Base-by-base conservation (phyloP, 1,284 basidiomycete species). In the Moniliophthora roreri region DNA sequence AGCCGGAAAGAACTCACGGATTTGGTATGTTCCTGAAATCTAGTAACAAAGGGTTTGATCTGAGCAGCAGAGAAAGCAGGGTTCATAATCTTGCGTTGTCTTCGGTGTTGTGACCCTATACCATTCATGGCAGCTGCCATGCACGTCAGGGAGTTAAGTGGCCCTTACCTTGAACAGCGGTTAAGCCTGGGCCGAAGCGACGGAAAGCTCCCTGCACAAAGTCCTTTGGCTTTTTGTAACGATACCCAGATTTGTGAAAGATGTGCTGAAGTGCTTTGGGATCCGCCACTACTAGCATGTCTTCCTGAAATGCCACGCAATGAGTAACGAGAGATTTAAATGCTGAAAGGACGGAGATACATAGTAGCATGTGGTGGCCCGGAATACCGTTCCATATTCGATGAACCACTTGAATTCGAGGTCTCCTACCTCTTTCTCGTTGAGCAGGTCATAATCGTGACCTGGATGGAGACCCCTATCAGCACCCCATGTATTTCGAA, bases 391-490 rank as follows among this genome's bases (percentile, higher is more conserved):
- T 8, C 69, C 69, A 51, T 69, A 71, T 39, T 67, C 56, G 26
- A 52, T 49, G 37, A 64, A 53, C 55, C 61, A 67, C 28, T 60
- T 40, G 47, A 62, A 62, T 7, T 66, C 64, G 1, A 62, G 48
- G n/a, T 68, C 62, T 1, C 69, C 69, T 3, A 69, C 67, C 51
- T 70, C 62, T 10, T 61, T 38, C 55, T 70, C 66, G 15, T 61
- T 52, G 9, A 47, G 48, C 3, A 66, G 9, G 1, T 58, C 53
- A 40, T 44, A n/a, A 52, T 51, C 35, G 3, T 68, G 60, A 4
- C 66, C 67, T 69, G n/a, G 3, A 21, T 5, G 26, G 15, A 16
- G 10, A 20, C 6, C 18, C 11, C 18, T 1, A 41, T 10, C 13
- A 21, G 18, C 18, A 3, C 10, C 35, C 9, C 4, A 49, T 23